Evolutionary conservation across 768 basidiomycete genomes (phyloP).

Genomic region (Lentinula sp.): DNA sequence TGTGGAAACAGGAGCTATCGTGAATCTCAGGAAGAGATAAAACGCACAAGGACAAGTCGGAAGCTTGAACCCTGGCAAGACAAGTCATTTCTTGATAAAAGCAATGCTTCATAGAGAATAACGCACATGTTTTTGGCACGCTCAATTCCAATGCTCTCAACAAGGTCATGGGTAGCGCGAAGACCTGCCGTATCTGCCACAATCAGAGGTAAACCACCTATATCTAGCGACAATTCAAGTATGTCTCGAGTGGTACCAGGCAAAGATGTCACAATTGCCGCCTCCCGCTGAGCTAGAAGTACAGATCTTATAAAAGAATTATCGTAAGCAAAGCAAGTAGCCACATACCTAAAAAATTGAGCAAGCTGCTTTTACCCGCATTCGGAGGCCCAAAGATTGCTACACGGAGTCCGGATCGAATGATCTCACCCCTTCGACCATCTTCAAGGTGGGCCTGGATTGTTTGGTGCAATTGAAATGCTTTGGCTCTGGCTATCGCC

Average conservation of each 20-base stretch:
- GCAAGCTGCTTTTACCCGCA: constrained; percentile 86
- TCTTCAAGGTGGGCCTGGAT: constrained; percentile 62
- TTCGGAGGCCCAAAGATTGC: constrained; percentile 93
- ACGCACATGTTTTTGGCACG: constrained; percentile 65
- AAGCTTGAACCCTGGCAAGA: constrained; percentile 46
- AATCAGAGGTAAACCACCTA: constrained; percentile 79
- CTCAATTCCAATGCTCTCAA: constrained; percentile 80
- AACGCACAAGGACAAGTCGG: constrained; percentile 78
- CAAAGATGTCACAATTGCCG: constrained; percentile 82
- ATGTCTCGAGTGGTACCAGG: constrained; percentile 91
- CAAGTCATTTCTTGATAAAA: not conserved
- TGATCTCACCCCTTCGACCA: constrained; percentile 73
- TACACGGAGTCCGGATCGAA: constrained; percentile 75
- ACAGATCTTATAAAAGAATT: not conserved
- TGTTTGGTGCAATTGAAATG: constrained; percentile 36
- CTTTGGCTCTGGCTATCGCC: constrained; percentile 46
- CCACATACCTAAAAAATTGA: constrained; percentile 71
- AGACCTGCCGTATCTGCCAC: constrained; percentile 86
- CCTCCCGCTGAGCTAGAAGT: constrained; percentile 69
- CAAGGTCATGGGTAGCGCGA: constrained; percentile 57
- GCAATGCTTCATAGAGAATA: not conserved
- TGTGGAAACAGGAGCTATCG: constrained; percentile 10
- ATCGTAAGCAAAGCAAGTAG: not conserved
- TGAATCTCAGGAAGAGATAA: constrained; percentile 55
- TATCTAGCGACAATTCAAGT: constrained; percentile 78